phyloP scores from a whole-genome alignment of 345 rosid species.

The Abelmoschus esculentus region DNA sequence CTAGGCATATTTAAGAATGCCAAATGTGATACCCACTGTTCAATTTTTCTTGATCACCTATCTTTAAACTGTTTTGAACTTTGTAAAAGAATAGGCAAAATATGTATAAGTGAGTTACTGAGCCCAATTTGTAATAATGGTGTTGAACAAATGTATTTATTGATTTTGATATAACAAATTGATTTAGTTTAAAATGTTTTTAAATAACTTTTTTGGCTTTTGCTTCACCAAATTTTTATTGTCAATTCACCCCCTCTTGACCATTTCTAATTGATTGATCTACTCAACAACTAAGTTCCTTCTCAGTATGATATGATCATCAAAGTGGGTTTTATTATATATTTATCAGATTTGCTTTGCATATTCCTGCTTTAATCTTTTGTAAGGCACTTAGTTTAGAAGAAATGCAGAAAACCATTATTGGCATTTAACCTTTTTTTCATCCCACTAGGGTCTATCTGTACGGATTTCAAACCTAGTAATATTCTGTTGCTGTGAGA shows the following conservation, averaged over 20 bases:
- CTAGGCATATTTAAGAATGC: background rate
- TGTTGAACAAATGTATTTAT: too few relatives aligned
- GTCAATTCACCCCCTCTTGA: too few relatives aligned
- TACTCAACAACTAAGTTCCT: background rate
- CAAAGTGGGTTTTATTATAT: background rate
- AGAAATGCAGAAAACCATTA: background rate
- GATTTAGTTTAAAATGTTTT: too few relatives aligned
- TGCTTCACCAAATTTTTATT: too few relatives aligned
- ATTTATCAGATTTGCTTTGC: background rate
- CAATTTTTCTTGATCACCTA: background rate
- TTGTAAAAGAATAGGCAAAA: background rate
- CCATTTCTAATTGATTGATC: too few relatives aligned
- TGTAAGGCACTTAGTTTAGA: background rate
- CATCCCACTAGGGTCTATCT: background rate
- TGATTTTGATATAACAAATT: too few relatives aligned
- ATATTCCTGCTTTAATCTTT: background rate
- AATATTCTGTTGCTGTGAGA: too few relatives aligned
- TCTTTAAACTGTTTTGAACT: background rate
- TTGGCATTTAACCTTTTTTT: background rate
- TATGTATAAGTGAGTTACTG: background rate
- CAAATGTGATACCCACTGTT: background rate
- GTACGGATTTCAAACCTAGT: background rate
- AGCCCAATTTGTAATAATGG: background rate
- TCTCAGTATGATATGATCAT: background rate
- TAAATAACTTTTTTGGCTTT: too few relatives aligned